Conservation (phyloP, 2,329 filamentous ascomycete species). For the Xylaria sp. region DNA sequence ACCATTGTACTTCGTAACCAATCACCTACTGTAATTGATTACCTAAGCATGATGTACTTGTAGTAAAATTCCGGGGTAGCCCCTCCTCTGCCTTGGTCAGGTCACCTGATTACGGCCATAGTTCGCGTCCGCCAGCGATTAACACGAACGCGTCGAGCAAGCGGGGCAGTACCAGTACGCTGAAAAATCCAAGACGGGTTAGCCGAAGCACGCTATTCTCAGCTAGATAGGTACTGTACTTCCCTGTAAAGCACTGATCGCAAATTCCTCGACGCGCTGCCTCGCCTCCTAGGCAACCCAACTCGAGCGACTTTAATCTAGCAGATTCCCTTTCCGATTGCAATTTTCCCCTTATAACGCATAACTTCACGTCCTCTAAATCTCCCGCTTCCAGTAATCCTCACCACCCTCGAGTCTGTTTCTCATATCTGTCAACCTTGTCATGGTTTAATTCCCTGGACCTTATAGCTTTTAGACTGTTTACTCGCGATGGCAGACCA, state of each 20-base stretch:
- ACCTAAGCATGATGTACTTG: neutral
- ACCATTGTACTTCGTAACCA: neutral
- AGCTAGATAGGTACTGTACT: neutral
- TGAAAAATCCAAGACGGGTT: neutral
- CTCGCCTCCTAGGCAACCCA: conserved; percentile 24
- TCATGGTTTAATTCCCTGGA: conserved; percentile 29
- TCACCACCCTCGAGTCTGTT: neutral
- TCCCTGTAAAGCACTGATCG: conserved; percentile 22
- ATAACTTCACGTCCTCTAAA: conserved; percentile 5
- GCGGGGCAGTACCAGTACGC: conserved; percentile 28
- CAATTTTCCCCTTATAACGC: conserved; percentile 1
- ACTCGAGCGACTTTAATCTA: neutral
- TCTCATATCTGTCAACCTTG: conserved; percentile 6
- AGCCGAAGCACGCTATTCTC: conserved; percentile 7
- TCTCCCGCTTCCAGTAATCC: neutral
- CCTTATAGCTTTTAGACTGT: conserved; percentile 4
- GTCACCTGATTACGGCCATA: conserved; percentile 37
- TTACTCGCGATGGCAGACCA: conserved; percentile 46
- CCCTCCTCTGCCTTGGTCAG: neutral
- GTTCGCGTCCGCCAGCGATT: conserved; percentile 34
- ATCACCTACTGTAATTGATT: neutral
- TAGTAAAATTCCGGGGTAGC: neutral
- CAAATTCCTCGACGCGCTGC: conserved; percentile 22
- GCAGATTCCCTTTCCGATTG: neutral
- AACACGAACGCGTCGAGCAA: conserved; percentile 30